Evolutionary conservation across 2,329 filamentous ascomycete species (phyloP), one percentile per base, ranked within the genome.

Genomic region (Nakataea oryzae): DNA sequence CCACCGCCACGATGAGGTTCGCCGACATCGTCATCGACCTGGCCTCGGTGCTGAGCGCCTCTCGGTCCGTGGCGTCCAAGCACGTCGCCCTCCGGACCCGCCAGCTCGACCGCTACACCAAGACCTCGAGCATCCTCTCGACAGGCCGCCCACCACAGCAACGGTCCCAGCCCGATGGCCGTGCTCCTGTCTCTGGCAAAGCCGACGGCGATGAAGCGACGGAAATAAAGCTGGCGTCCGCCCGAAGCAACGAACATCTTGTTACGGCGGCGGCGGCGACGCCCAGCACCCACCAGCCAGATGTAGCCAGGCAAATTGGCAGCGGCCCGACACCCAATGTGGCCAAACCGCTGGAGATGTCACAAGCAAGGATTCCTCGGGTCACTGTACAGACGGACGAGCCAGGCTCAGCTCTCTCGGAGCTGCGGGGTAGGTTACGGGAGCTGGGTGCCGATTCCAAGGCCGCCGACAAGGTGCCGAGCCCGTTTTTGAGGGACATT

Each of bases 11-110:
- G 14, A 86, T 86, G 83, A 77, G 82, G 73, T 77, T 85, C 80
- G 83, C 82, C 76, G 87, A 83, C 76, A 84, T 81, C 70, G 76
- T 80, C 65, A 78, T 92, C 71, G 90, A 93, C 76, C 78, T 89
- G 68, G 85, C 86, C 67, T 84, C 86, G 64, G 79, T 93, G 66
- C 79, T 88, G 73, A 85, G 82, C 77, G 89, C 86, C 71, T 87
- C 88, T 60, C 83, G 86, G 64, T 83, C 83, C 41, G 81, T 93
- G 64, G 88, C 87, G 59, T 74, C 80, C 59, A 86, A 82, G 72
- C 86, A 88, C 73, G 71, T 83, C 59, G 83, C 82, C 63, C 75
- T 88, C 61, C 79, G 85, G 66, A 71, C 77, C 62, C 76, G 78
- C 56, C 83, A 86, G 72, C 70, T 84, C 62, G 79, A 83, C 64